phyloP scores from a whole-genome alignment of 371 early-diverging fungal species.

The Lichtheimia corymbifera region DNA sequence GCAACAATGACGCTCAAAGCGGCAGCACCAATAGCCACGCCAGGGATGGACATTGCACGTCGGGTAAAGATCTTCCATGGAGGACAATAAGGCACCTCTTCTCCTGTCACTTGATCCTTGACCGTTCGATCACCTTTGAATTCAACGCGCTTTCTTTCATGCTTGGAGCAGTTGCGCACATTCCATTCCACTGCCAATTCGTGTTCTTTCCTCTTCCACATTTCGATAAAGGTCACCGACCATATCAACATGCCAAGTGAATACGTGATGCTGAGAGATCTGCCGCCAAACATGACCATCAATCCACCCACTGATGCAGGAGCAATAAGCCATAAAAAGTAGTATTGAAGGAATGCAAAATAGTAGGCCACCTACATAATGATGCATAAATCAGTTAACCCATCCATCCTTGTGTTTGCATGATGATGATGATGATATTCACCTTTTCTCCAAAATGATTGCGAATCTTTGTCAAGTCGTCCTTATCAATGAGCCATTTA shows the following conservation, averaged over 20 bases:
- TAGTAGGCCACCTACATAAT: constrained; percentile 78
- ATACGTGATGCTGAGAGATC: constrained; percentile 62
- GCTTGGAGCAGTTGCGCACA: constrained; percentile 63
- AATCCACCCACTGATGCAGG: constrained; percentile 70
- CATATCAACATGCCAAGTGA: constrained; percentile 71
- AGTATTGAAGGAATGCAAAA: constrained; percentile 90
- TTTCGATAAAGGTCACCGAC: constrained; percentile 73
- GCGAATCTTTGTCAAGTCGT: constrained; percentile 69
- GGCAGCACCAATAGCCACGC: constrained; percentile 63
- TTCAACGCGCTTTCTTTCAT: constrained; percentile 64
- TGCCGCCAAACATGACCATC: constrained; percentile 53
- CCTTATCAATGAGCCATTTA: constrained; percentile 71
- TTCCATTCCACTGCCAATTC: constrained; percentile 80
- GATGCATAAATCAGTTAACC: no score
- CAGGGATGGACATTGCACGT: constrained; percentile 59
- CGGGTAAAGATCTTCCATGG: constrained; percentile 70
- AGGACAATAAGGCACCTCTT: constrained; percentile 69
- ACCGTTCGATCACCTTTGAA: constrained; percentile 66
- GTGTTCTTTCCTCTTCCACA: constrained; percentile 78
- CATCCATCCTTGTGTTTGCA: not conserved
- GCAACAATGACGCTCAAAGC: constrained; percentile 66
- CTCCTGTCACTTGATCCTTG: constrained; percentile 74
- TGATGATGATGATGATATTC: not conserved
- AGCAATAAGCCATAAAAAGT: constrained; percentile 69
- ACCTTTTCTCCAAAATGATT: constrained; percentile 86